A percentile compares a stretch with the other conserved stretches of the same genome.
These are phyloP conservation scores for Lactuca saligna DNA, from an alignment of 129 eudicot genomes.

Conservation along the genomic window DNA sequence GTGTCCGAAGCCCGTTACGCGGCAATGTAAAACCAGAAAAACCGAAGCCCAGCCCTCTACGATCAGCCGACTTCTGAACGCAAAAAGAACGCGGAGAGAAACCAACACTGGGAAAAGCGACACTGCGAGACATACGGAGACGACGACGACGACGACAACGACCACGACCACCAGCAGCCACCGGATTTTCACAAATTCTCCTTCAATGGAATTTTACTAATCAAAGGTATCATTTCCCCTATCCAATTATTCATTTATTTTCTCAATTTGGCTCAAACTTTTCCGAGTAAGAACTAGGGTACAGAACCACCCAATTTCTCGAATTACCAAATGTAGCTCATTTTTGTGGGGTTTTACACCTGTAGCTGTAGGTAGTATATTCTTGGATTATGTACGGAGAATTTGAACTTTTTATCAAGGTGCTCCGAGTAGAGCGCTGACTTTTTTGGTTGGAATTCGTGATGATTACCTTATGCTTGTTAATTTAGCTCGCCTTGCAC, in stretches of 20 bases:
- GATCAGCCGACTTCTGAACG: slow-evolving; percentile 32
- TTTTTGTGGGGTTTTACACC: neutral
- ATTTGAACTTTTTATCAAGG: neutral
- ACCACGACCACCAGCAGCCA: slow-evolving; percentile 26
- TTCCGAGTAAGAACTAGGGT: slow-evolving; percentile 20
- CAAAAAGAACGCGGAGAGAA: slow-evolving; percentile 28
- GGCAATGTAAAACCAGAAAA: slow-evolving; percentile 10
- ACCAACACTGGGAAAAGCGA: slow-evolving; percentile 15
- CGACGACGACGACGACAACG: slow-evolving; percentile 23
- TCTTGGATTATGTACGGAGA: slow-evolving; percentile 8
- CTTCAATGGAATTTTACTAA: neutral
- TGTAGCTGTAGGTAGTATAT: slow-evolving; percentile 1
- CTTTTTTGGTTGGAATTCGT: slow-evolving; percentile 23
- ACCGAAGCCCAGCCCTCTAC: slow-evolving; percentile 30
- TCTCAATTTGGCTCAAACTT: slow-evolving; percentile 6
- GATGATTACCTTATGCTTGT: slow-evolving; percentile 13
- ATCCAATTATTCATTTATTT: slow-evolving; percentile 23
- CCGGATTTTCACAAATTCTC: slow-evolving; percentile 18
- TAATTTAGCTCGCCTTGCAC: neutral
- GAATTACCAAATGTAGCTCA: slow-evolving; percentile 25
- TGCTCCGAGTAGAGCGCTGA: slow-evolving; percentile 14
- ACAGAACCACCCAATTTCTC: slow-evolving; percentile 21
- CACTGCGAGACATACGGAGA: slow-evolving; percentile 29
- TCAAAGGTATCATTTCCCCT: slow-evolving; percentile 38
- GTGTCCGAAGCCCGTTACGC: slow-evolving; percentile 18